Percentiles rank a stretch among this genome's conserved stretches.
phyloP scores from a whole-genome alignment of 1,284 basidiomycete species.

The Neonothopanus nambi region DNA sequence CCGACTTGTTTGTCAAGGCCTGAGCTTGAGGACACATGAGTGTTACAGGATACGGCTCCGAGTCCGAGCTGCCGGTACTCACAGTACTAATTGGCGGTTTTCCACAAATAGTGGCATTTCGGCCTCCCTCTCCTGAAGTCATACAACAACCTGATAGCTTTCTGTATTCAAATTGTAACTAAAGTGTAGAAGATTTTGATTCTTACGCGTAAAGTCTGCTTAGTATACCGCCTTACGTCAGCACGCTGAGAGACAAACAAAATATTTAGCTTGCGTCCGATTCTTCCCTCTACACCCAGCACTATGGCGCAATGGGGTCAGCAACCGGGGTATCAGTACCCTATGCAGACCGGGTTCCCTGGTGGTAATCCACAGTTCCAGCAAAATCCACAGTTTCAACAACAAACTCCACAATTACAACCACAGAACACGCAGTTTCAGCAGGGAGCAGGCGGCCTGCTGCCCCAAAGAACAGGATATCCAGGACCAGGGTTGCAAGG shows the following conservation, averaged over 20 bases:
- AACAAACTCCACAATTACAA: constrained; percentile 50
- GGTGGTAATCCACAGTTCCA: constrained; percentile 40
- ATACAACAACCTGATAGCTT: no score
- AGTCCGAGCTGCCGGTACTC: no score
- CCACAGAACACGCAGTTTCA: constrained; percentile 37
- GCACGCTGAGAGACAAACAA: no score
- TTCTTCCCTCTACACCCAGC: constrained; percentile 1
- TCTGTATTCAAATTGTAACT: no score
- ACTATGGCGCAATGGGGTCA: constrained; percentile 24
- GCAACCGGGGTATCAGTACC: constrained; percentile 56
- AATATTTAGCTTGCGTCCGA: background rate
- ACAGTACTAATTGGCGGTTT: no score
- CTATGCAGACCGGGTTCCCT: constrained; percentile 53
- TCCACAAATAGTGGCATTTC: no score
- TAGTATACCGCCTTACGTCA: no score
- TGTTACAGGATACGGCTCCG: no score
- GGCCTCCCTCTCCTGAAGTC: no score
- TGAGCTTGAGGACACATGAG: constrained; percentile 31
- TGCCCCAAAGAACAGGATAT: constrained; percentile 46
- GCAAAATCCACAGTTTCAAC: constrained; percentile 48
- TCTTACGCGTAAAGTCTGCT: no score
- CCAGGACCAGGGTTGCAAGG: constrained; percentile 20
- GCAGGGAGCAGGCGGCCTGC: constrained; percentile 28
- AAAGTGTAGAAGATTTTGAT: no score
- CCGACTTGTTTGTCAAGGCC: constrained; percentile 80